Conservation (phyloP, 768 basidiomycete genomes). For the Hortiboletus campestris region DNA sequence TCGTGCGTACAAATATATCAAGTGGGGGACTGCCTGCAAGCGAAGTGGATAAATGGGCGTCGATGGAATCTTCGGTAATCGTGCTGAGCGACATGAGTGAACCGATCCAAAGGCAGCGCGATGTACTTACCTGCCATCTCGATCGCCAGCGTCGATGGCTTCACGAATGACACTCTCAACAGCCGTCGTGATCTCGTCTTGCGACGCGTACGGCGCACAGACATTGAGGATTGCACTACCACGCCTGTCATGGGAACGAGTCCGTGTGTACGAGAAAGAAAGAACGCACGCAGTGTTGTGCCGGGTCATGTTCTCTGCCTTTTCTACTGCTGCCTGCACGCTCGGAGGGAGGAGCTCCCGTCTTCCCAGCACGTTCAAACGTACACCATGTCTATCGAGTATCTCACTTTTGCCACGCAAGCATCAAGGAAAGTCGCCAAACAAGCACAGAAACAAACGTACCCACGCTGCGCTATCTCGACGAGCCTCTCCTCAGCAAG, state of each 20-base stretch:
- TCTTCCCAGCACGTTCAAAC: conserved; percentile 79
- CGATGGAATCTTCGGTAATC: conserved; percentile 69
- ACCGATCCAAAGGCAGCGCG: too few relatives aligned
- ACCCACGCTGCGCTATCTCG: conserved; percentile 84
- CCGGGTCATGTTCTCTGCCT: conserved; percentile 76
- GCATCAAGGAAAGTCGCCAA: not conserved
- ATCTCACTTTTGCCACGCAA: conserved; percentile 56
- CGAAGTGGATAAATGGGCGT: conserved; percentile 63
- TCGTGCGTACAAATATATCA: conserved; percentile 88
- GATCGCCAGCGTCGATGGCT: conserved; percentile 31
- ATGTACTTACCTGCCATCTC: conserved; percentile 26
- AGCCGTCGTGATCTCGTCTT: conserved; percentile 87
- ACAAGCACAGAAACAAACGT: conserved; percentile 25
- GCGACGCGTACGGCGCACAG: conserved; percentile 88
- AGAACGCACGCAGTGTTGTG: conserved; percentile 60
- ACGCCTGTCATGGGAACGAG: not conserved
- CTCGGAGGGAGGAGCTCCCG: conserved; percentile 71
- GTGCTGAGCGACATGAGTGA: conserved; percentile 29
- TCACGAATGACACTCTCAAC: conserved; percentile 41
- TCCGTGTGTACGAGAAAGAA: not conserved
- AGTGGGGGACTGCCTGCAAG: conserved; percentile 71
- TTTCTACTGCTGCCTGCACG: conserved; percentile 64
- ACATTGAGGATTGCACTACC: conserved; percentile 84
- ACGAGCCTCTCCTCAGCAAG: conserved; percentile 74
- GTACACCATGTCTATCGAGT: conserved; percentile 77